Evolutionary conservation across 176 grass and related monocot genomes (phyloP).

Genomic region (Oryza glaberrima): DNA sequence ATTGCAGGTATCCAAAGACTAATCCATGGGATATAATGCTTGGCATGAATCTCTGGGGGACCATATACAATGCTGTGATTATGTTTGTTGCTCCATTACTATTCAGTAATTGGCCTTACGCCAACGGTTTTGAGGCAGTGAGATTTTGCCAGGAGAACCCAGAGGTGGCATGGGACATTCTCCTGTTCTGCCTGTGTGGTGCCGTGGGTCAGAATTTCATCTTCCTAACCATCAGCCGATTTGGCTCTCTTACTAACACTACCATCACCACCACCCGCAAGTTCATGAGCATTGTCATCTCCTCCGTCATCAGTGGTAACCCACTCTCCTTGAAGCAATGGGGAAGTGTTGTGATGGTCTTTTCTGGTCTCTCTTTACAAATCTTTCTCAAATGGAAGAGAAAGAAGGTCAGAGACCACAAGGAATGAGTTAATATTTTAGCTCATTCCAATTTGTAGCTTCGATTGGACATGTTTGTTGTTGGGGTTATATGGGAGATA

Average conservation of each 20-base stretch:
- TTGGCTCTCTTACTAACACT: slow-evolving; percentile 95
- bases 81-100: slow-evolving; percentile 78
- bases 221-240: slow-evolving; percentile 95
- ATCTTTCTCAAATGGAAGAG: slow-evolving; percentile 86
- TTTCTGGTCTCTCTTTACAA: slow-evolving; percentile 70
- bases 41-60: slow-evolving; percentile 99
- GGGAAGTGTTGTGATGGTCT: slow-evolving; percentile 73
- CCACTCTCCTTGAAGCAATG: slow-evolving; percentile 74
- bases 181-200: slow-evolving; percentile 85
- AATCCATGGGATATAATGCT: slow-evolving; percentile 99
- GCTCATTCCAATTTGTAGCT: slow-evolving; percentile 20
- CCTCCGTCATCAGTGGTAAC: slow-evolving; percentile 83
- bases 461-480: slow-evolving; percentile 34
- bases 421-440: slow-evolving; percentile 44
- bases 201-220: slow-evolving; percentile 95
- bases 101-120: slow-evolving; percentile 74
- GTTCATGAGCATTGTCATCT: slow-evolving; percentile 92
- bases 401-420: slow-evolving; percentile 64
- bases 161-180: slow-evolving; percentile 94
- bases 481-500: slow-evolving; percentile 22
- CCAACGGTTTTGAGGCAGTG: slow-evolving; percentile 82
- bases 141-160: slow-evolving; percentile 81
- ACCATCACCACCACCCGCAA: slow-evolving; percentile 96
- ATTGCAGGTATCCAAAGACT: slow-evolving; percentile 80
- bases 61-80: slow-evolving; percentile 80